A percentile compares a stretch with the other conserved stretches of the same genome.
phyloP scores from a whole-genome alignment of 2,329 filamentous ascomycete species.

The Onygenales sp. region DNA sequence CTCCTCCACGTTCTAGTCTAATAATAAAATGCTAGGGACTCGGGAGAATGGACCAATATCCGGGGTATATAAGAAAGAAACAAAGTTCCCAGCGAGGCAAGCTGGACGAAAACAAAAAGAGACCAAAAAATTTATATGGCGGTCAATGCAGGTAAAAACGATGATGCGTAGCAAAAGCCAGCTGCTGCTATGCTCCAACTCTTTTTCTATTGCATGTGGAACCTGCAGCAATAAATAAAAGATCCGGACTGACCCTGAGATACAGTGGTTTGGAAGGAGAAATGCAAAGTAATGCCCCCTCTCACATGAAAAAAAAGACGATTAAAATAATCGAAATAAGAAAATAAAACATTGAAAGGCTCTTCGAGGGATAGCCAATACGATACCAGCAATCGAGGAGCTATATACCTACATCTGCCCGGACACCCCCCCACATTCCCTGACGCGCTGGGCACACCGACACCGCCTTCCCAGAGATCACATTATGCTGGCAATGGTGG shows the following conservation, averaged over 20 bases:
- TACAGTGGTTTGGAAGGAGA: neutral
- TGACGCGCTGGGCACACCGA: conserved; percentile 6
- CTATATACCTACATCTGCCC: neutral
- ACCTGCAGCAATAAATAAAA: neutral
- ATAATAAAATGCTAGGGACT: no score
- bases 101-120: neutral
- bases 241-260: neutral
- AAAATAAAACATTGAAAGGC: neutral
- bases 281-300: neutral
- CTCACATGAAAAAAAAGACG: conserved; percentile 7
- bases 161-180: conserved; percentile 5
- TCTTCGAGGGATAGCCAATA: conserved; percentile 5
- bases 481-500: neutral
- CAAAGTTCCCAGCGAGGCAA: no score
- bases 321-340: neutral
- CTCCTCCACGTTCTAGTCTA: no score
- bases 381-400: conserved; percentile 1
- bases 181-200: conserved; percentile 5
- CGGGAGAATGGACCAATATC: no score
- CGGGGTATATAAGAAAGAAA: no score
- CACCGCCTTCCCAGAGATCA: neutral
- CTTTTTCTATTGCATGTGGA: neutral
- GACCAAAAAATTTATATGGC: neutral
- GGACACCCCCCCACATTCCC: neutral
- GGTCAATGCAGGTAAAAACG: neutral